Base-by-base conservation (phyloP, 2,329 filamentous ascomycete genomes). In the Verticillium zaregamsianum region DNA sequence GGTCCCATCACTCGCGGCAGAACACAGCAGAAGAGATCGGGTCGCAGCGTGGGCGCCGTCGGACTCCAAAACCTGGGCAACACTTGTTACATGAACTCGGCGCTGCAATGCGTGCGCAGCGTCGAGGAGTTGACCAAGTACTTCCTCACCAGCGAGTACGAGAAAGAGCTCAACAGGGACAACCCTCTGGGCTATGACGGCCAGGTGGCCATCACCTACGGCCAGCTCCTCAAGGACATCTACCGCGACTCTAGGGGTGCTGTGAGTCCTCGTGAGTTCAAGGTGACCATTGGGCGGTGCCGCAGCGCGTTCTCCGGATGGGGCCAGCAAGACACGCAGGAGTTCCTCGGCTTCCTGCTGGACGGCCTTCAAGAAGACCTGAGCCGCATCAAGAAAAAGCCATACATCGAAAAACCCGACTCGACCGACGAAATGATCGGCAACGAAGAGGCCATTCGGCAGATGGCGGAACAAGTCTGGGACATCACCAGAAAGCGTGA, bases 61-160 rank as follows among this genome's bases (percentile, higher is more conserved):
- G 95, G 95, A 37, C 79, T 99, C 59, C 87, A 86, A 66, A 99
- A 99, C 71, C 79, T 99, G 15, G 95, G 95, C 57, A 99, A 99
- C 71, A 98, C 95, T 0, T 99, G 95, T 77, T 99, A 99, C 78
- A 97, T 98, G 93, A 98, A 98, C 75, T 97, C 94, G 25, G 95
- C 95, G 11, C 81, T 98, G 60, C 95, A 99, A 73, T 99, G 95
- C 73, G 86, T 99, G 59, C 88, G 94, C 58, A 96, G 92, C 68
- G 93, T 97, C 0, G 92, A 97, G 71, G 95, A 99, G 75, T 79
- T 99, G 66, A 94, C 92, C 5, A 89, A 93, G 70, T 99, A 97
- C 75, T 98, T 99, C 75, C 76, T 97, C 58, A 82, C 85, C 58
- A 84, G 88, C 63, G 84, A 89, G 64, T 93, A 91, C 76, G 86